Conservation (phyloP, 306 rosid genomes). For the Lagenaria siceraria region DNA sequence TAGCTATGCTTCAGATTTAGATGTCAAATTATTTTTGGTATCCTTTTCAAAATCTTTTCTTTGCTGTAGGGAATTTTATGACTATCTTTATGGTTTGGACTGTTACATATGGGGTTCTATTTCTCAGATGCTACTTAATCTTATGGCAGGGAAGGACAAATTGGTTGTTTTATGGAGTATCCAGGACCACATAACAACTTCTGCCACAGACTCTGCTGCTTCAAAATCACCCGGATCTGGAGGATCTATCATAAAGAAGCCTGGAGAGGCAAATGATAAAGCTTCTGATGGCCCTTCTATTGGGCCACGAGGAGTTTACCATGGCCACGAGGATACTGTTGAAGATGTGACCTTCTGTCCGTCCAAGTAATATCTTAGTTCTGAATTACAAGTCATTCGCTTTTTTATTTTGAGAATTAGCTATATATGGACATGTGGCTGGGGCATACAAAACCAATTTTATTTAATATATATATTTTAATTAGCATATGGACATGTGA, state of each 20-base stretch:
- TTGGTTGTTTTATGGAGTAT: slow-evolving; percentile 98
- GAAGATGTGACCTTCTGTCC: slow-evolving; percentile 99
- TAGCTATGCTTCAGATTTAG: neutral
- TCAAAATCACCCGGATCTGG: slow-evolving; percentile 43
- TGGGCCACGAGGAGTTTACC: slow-evolving; percentile 87
- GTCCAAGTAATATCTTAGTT: slow-evolving; percentile 48
- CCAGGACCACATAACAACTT: slow-evolving; percentile 76
- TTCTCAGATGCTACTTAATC: neutral
- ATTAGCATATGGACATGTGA: neutral
- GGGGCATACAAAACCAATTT: neutral
- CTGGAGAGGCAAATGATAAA: slow-evolving; percentile 71
- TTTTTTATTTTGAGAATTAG: neutral
- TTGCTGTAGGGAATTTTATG: neutral
- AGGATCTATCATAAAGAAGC: slow-evolving; percentile 68
- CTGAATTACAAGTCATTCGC: neutral
- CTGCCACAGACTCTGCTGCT: slow-evolving; percentile 44
- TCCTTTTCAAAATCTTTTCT: neutral
- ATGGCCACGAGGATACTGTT: slow-evolving; percentile 91
- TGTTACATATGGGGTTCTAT: neutral
- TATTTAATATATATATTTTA: neutral
- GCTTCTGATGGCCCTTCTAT: slow-evolving; percentile 67
- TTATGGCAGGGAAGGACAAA: slow-evolving; percentile 76
- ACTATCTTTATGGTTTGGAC: neutral
- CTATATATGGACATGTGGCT: neutral
- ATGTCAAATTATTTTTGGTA: neutral